Evolutionary conservation across 2,329 filamentous ascomycete species (phyloP).

Genomic region (Trichoderma citrinoviride): DNA sequence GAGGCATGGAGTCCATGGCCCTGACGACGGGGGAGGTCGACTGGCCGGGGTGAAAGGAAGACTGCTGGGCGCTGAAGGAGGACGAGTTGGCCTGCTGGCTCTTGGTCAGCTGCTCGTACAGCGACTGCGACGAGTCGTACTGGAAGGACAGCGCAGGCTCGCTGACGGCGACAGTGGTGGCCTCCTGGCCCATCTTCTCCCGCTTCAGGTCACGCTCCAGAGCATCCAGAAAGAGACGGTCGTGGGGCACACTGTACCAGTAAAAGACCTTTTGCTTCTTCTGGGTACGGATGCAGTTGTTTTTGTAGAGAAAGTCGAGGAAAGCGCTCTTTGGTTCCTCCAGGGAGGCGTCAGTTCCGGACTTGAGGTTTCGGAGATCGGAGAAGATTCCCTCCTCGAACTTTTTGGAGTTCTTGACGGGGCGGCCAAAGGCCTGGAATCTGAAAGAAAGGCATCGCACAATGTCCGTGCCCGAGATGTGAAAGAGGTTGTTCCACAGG

Average conservation of each 20-base stretch:
- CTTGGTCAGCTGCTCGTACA: conserved; percentile 99
- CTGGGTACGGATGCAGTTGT: conserved; percentile 99
- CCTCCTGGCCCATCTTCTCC: conserved; percentile 99
- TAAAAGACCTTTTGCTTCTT: conserved; percentile 99
- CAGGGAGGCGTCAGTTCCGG: conserved; percentile 93
- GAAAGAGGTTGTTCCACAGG: conserved; percentile 97
- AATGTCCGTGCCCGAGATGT: conserved; percentile 98
- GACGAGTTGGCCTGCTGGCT: conserved; percentile 98
- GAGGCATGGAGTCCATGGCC: conserved; percentile 90
- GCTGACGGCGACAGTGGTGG: conserved; percentile 92
- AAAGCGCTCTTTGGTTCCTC: conserved; percentile 99
- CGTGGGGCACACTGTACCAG: conserved; percentile 99
- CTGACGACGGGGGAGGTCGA: conserved; percentile 86
- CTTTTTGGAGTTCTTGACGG: conserved; percentile 99
- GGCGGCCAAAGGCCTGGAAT: conserved; percentile 97
- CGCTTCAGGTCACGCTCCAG: conserved; percentile 96
- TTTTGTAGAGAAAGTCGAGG: conserved; percentile 99
- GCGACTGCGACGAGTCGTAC: conserved; percentile 97
- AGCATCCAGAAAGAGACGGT: conserved; percentile 94
- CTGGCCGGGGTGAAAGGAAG: conserved; percentile 71
- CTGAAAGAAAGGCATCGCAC: conserved; percentile 96
- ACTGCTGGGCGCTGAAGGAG: conserved; percentile 80
- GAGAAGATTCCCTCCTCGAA: conserved; percentile 99
- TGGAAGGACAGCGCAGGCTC: conserved; percentile 97
- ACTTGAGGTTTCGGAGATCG: conserved; percentile 95